These are phyloP conservation scores for Podila horticola DNA, from an alignment of 192 early-diverging fungal species.

Conservation along the genomic window DNA sequence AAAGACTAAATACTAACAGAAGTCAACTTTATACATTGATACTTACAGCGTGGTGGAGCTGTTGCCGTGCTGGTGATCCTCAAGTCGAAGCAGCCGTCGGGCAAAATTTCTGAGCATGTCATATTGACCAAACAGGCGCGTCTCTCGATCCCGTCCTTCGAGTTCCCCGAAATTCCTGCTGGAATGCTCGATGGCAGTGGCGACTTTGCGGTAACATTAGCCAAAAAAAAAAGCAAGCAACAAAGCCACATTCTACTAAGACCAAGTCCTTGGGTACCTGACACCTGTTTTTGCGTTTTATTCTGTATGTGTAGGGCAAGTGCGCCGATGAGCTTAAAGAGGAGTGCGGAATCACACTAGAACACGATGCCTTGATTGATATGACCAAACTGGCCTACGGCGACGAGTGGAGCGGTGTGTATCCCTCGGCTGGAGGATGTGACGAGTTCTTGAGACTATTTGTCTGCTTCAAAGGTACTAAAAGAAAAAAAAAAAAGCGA, in stretches of 20 bases:
- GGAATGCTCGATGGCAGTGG: slow-evolving; percentile 82
- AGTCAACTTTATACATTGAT: not conserved
- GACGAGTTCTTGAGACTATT: slow-evolving; percentile 83
- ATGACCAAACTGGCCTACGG: slow-evolving; percentile 69
- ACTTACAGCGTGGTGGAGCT: slow-evolving; percentile 71
- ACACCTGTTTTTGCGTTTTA: not conserved
- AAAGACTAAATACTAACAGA: too few species aligned
- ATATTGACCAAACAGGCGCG: slow-evolving; percentile 82
- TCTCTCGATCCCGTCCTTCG: slow-evolving; percentile 68
- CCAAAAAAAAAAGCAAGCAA: not conserved
- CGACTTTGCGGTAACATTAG: slow-evolving; percentile 63
- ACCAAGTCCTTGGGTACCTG: not conserved
- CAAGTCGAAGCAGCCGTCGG: slow-evolving; percentile 33
- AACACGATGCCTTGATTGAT: slow-evolving; percentile 67
- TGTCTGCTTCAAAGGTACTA: slow-evolving; percentile 65
- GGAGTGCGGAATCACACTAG: slow-evolving; percentile 80
- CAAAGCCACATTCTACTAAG: not conserved
- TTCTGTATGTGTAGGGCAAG: slow-evolving; percentile 56
- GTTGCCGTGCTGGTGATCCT: slow-evolving; percentile 79
- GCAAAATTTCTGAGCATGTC: slow-evolving; percentile 56
- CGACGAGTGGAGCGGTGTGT: slow-evolving; percentile 60
- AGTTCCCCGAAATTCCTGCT: slow-evolving; percentile 81
- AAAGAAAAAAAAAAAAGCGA: too few species aligned
- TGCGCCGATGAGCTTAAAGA: slow-evolving; percentile 85
- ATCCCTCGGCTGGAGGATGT: slow-evolving; percentile 83